A percentile compares a stretch with the other conserved stretches of the same genome.
Evolutionary conservation across 345 rosid species (phyloP).

Genomic region (Euphorbia peplus): DNA sequence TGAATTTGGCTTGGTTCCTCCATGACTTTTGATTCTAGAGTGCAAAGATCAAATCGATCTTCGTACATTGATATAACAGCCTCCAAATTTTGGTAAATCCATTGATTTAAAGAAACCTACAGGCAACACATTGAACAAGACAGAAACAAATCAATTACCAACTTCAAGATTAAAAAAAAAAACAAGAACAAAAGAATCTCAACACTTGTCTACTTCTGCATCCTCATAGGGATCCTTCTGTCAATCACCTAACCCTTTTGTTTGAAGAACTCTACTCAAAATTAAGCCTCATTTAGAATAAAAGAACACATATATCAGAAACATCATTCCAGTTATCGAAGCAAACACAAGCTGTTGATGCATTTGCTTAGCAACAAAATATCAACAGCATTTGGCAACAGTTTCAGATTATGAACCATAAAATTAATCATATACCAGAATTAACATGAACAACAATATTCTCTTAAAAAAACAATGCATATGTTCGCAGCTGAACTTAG

Average conservation of each 20-base stretch:
- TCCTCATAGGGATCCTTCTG: neutral
- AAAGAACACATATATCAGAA: neutral
- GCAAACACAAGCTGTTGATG: neutral
- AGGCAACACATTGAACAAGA: slow-evolving; percentile 6
- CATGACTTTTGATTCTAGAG: slow-evolving; percentile 45
- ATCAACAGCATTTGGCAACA: neutral
- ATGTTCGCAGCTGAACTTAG: neutral
- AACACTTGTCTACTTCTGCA: neutral
- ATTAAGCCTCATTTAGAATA: neutral
- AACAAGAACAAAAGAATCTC: neutral
- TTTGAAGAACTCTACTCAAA: neutral
- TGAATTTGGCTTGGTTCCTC: slow-evolving; percentile 36
- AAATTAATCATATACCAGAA: neutral
- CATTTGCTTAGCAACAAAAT: neutral
- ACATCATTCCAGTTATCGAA: neutral
- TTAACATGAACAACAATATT: neutral
- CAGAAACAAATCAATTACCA: neutral
- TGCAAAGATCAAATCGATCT: slow-evolving; percentile 80
- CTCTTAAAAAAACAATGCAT: neutral
- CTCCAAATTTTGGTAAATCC: slow-evolving; percentile 89
- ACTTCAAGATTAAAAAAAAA: neutral
- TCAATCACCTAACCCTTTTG: neutral
- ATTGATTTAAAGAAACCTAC: slow-evolving; percentile 80
- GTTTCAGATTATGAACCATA: neutral
- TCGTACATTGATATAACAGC: slow-evolving; percentile 88